A percentile compares a stretch with the other conserved stretches of the same genome.
Conservation (phyloP, 352 stramenopile species). For the Phytophthora europaea region DNA sequence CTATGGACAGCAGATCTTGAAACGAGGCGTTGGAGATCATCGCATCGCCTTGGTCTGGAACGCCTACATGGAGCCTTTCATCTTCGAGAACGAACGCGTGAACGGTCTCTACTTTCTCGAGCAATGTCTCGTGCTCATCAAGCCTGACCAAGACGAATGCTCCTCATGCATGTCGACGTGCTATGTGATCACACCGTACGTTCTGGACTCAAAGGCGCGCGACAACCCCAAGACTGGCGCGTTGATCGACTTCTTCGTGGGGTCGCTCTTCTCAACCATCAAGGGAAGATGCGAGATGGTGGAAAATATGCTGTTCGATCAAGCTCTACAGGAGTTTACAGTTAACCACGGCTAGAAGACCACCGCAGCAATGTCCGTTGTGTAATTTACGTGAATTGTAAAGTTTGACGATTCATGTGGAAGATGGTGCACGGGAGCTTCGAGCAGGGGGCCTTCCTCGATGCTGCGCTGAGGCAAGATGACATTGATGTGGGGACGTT, state of each 20-base stretch:
- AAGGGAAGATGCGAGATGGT: constrained; percentile 44
- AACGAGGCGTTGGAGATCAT: constrained; percentile 54
- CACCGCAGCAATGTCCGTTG: not conserved
- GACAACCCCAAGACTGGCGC: constrained; percentile 32
- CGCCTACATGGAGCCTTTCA: constrained; percentile 58
- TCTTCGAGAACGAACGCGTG: constrained; percentile 54
- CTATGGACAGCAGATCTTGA: constrained; percentile 59
- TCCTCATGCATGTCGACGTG: constrained; percentile 61
- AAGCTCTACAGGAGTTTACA: constrained; percentile 11
- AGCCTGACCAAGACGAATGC: constrained; percentile 36
- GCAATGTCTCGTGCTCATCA: constrained; percentile 68
- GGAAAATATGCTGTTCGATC: constrained; percentile 48
- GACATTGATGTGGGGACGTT: not conserved
- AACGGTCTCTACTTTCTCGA: constrained; percentile 55
- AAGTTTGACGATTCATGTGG: not conserved
- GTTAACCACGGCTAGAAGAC: not conserved
- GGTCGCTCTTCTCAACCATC: constrained; percentile 40
- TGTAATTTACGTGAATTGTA: not conserved
- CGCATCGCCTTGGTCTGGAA: constrained; percentile 69
- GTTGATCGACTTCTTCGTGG: constrained; percentile 54
- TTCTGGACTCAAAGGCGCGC: constrained; percentile 27
- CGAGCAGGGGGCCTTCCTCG: not conserved
- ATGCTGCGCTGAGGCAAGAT: not conserved
- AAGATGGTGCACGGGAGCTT: not conserved
- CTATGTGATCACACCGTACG: constrained; percentile 56